Evolutionary conservation across 1,139 yeast genomes (phyloP).

Genomic region (Nematodospora anomalae): DNA sequence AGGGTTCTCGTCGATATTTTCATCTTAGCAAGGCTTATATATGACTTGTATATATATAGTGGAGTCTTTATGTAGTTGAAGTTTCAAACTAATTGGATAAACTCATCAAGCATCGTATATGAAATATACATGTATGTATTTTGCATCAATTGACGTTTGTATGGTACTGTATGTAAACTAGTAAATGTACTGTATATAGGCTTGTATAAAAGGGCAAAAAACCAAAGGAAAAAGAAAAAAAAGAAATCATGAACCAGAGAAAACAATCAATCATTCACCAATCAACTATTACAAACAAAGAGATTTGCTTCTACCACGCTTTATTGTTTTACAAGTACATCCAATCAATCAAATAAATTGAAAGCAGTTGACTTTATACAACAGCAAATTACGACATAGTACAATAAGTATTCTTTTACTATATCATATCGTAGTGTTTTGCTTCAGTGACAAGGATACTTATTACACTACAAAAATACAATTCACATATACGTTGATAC

Average conservation of each 20-base stretch:
- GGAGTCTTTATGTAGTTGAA: not conserved
- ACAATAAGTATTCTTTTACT: not conserved
- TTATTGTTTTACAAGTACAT: too few relatives aligned
- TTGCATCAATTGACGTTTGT: not conserved
- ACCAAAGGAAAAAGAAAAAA: not conserved
- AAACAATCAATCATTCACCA: not conserved
- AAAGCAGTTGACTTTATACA: not conserved
- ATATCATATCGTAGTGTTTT: too few relatives aligned
- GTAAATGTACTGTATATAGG: not conserved
- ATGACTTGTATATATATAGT: too few relatives aligned
- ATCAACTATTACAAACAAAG: too few relatives aligned
- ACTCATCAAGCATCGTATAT: too few relatives aligned
- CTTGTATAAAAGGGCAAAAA: not conserved
- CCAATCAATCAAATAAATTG: not conserved
- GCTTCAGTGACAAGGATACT: not conserved
- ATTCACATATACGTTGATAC: not conserved
- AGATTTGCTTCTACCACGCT: too few relatives aligned
- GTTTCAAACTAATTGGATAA: not conserved
- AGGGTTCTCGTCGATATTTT: slow-evolving; percentile 26
- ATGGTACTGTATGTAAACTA: not conserved
- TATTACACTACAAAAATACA: not conserved
- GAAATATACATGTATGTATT: too few relatives aligned
- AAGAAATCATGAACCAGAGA: not conserved
- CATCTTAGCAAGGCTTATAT: slow-evolving; percentile 6
- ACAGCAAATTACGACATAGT: too few relatives aligned